Evolutionary conservation across 352 stramenopile species (phyloP).

Genomic region (Pythium grandisporangium): DNA sequence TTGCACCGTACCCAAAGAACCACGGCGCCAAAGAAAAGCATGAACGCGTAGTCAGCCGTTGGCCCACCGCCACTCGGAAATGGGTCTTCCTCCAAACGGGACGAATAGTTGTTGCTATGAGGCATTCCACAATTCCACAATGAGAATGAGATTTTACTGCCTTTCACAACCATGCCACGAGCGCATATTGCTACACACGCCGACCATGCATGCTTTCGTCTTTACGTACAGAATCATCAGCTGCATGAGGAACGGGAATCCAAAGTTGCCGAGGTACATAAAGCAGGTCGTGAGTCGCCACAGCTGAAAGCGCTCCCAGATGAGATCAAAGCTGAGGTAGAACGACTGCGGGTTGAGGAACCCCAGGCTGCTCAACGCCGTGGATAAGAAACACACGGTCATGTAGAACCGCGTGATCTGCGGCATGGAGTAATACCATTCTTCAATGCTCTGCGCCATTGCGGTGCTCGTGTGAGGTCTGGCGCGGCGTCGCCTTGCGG

Average conservation of each 20-base stretch:
- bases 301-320: conserved; percentile 84
- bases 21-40: conserved; percentile 76
- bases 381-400: conserved; percentile 76
- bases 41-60: conserved; percentile 86
- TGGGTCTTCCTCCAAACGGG: conserved; percentile 73
- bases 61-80: conserved; percentile 72
- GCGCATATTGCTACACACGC: background rate
- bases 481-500: no score
- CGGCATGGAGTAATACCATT: conserved; percentile 79
- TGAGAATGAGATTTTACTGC: no score
- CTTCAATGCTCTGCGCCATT: conserved; percentile 73
- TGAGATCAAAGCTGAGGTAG: conserved; percentile 80
- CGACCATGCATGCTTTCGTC: background rate
- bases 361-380: conserved; percentile 64
- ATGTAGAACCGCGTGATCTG: conserved; percentile 84
- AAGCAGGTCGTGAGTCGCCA: conserved; percentile 86
- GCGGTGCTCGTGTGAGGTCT: no score
- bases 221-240: conserved; percentile 81
- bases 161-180: background rate
- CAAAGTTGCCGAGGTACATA: conserved; percentile 84
- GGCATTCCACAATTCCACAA: no score
- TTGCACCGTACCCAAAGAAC: conserved; percentile 58
- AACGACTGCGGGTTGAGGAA: conserved; percentile 75
- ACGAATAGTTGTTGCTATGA: conserved; percentile 78
- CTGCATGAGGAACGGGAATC: conserved; percentile 87